Evolutionary conservation across 78 protist species (phyloP), one percentile per base, ranked within the genome.

Genomic region (Chrysochromulina tobinii): DNA sequence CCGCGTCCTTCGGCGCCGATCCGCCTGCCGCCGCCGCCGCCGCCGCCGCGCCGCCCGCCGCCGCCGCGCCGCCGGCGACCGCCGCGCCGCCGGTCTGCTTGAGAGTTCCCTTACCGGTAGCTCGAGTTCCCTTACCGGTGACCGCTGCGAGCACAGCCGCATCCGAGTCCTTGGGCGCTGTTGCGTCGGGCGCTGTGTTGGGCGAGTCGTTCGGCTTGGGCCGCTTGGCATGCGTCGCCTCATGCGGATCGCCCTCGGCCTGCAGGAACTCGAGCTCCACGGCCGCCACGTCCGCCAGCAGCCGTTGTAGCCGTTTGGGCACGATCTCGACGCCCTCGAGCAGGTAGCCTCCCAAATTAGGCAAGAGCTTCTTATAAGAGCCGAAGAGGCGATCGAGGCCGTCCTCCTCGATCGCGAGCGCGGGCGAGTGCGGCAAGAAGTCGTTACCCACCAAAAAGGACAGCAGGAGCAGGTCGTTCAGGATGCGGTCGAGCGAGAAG

Each of bases 371-470:
- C 23, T 66, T 20, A 75, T 90, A 90, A 17, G 77, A 27, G 50
- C 11, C 50, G 23, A 83, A 25, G 54, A 94, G 53, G 55, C 18
- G 15, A 61, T 50, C 73, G 38, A 94, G 57, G 1, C 89, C 92
- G 61, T 91, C 96, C 48, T 93, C 91, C 23, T 50, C 50, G 81
- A 98, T 96, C 88, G 92, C 94, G 38, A 97, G 57, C 61, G 86
- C 54, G 14, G 99, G 98, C 17, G 95, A 59, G 89, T 84, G 88
- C 14, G 99, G 99, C 51, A 98, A 73, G 90, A 98, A 98, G 89
- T 98, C 99, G 88, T 98, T 98, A n/a, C 99, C 99, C 3, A 93
- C 88, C n/a, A 97, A 59, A 66, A 93, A 96, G 93, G 97, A 94
- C 53, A 97, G 58, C 64, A 96, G 55, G 54, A 97, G 91, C 27